Evolutionary conservation across 345 rosid genomes (phyloP).

Genomic region (Populus alba): DNA sequence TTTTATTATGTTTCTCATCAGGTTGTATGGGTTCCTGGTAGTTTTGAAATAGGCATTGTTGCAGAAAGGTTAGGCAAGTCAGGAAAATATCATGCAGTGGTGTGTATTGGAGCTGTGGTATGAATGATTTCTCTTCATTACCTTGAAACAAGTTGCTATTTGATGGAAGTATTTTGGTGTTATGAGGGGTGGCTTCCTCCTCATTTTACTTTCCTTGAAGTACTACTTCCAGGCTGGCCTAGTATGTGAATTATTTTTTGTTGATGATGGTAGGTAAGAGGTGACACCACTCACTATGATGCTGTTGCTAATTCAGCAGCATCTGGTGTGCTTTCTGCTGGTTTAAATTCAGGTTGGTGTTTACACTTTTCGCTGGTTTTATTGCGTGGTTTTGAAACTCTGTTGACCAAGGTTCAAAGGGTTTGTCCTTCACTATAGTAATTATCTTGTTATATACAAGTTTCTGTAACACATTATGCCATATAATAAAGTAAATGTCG

Average conservation of each 20-base stretch:
- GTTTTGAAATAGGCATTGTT: conserved; percentile 75
- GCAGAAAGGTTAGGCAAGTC: conserved; percentile 82
- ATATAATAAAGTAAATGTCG: background rate
- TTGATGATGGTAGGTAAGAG: conserved; percentile 58
- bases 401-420: background rate
- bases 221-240: conserved; percentile 2
- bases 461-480: background rate
- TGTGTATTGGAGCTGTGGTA: conserved; percentile 99
- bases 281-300: conserved; percentile 95
- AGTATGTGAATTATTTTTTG: conserved; percentile 16
- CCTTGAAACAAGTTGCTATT: background rate
- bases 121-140: conserved; percentile 16
- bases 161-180: background rate
- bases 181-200: background rate
- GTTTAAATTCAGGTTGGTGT: conserved; percentile 72
- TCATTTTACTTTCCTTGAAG: background rate
- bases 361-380: background rate
- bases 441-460: background rate
- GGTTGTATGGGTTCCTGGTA: conserved; percentile 98
- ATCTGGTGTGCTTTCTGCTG: conserved; percentile 97
- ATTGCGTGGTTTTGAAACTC: background rate
- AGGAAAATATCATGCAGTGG: conserved; percentile 59
- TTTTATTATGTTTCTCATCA: conserved; percentile 19
- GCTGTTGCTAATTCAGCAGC: conserved; percentile 96
- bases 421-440: background rate